Percentiles rank a stretch among this genome's conserved stretches.
Conservation (phyloP, 805 yeast genomes). For the Peterozyma toletana region DNA sequence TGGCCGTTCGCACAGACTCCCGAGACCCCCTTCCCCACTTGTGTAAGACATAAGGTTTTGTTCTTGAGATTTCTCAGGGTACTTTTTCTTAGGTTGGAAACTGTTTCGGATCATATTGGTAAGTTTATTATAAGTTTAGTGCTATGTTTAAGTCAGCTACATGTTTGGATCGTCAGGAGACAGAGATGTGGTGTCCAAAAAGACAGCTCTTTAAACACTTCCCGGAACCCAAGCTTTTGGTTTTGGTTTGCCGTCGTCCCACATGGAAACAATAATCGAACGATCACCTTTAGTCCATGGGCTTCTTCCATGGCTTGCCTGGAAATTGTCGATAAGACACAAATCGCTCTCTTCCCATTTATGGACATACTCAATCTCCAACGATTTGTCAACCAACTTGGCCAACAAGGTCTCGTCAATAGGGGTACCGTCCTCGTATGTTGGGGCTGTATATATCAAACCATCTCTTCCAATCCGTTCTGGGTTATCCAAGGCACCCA, state of each 20-base stretch:
- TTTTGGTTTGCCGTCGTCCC: constrained; percentile 16
- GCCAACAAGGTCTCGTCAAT: constrained; percentile 15
- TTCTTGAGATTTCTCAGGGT: too few species aligned
- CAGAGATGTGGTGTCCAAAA: too few species aligned
- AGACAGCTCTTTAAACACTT: too few species aligned
- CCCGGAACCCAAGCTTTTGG: background rate
- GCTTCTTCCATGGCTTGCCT: constrained; percentile 25
- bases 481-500: background rate
- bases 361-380: constrained; percentile 19
- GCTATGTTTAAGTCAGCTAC: too few species aligned
- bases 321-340: constrained; percentile 26
- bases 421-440: constrained; percentile 15
- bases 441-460: background rate
- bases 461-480: background rate
- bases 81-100: too few species aligned
- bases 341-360: constrained; percentile 26
- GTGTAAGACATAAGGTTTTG: too few species aligned
- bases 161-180: too few species aligned
- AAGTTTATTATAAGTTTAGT: too few species aligned
- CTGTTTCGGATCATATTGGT: too few species aligned
- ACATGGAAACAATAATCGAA: constrained; percentile 27
- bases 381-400: constrained; percentile 11
- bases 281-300: constrained; percentile 23
- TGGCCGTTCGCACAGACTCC: too few species aligned
- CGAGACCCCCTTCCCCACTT: too few species aligned